Percentiles rank a stretch among this genome's conserved stretches.
These are phyloP conservation scores for Acorus calamus DNA, from an alignment of 106 monocot genomes.

Conservation along the genomic window DNA sequence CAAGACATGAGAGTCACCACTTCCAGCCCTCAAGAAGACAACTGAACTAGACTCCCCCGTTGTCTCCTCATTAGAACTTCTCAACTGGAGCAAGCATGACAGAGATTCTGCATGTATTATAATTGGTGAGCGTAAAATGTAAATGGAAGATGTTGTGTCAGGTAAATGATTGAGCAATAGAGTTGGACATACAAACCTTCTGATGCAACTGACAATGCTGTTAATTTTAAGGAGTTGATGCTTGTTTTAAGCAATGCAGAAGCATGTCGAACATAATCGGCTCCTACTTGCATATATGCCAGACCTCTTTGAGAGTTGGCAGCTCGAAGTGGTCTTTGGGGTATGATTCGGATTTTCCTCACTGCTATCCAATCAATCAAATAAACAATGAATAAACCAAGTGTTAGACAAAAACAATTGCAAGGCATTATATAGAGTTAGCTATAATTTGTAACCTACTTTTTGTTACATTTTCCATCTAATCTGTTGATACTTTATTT, in stretches of 20 bases:
- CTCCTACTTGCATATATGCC: slow-evolving; percentile 44
- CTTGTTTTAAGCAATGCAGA: slow-evolving; percentile 51
- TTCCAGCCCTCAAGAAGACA: slow-evolving; percentile 51
- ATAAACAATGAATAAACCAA: neutral
- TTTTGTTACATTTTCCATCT: too few species aligned
- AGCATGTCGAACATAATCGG: slow-evolving; percentile 55
- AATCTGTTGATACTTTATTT: too few species aligned
- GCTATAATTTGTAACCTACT: too few species aligned
- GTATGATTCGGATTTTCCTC: slow-evolving; percentile 48
- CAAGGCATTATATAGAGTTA: too few species aligned
- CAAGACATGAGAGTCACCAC: slow-evolving; percentile 62
- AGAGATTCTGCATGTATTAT: slow-evolving; percentile 31
- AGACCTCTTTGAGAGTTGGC: slow-evolving; percentile 41
- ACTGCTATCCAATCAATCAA: slow-evolving; percentile 29
- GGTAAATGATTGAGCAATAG: neutral
- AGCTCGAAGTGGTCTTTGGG: slow-evolving; percentile 39
- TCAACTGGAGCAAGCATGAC: slow-evolving; percentile 53
- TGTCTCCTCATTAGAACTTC: slow-evolving; percentile 30
- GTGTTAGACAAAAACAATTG: neutral
- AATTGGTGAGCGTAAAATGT: slow-evolving; percentile 2
- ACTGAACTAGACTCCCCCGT: slow-evolving; percentile 18
- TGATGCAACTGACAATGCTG: slow-evolving; percentile 24
- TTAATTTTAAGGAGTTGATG: slow-evolving; percentile 46
- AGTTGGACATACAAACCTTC: slow-evolving; percentile 40
- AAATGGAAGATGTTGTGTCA: neutral